Conservation (phyloP, 768 basidiomycete genomes). For the Tulasnella sp. region DNA sequence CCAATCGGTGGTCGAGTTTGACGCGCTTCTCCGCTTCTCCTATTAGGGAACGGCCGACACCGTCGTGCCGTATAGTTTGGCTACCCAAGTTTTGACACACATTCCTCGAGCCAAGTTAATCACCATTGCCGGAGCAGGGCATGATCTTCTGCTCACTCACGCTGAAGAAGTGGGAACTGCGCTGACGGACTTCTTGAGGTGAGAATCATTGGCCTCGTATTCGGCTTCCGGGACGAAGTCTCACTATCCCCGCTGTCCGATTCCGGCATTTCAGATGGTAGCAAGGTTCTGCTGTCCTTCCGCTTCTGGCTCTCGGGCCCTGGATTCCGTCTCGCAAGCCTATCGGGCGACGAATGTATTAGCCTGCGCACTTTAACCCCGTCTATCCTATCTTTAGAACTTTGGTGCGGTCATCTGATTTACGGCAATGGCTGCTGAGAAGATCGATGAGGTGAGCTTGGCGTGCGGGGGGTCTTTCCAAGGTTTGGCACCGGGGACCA, state of each 20-base stretch:
- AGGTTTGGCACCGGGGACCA: neutral
- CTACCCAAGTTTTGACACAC: slow-evolving; percentile 6
- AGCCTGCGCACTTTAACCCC: neutral
- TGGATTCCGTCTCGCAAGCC: neutral
- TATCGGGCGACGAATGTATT: neutral
- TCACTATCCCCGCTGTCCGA: neutral
- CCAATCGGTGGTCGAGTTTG: neutral
- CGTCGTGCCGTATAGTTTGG: slow-evolving; percentile 22
- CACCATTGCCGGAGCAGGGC: slow-evolving; percentile 24
- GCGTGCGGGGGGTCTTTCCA: neutral
- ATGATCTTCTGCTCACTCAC: slow-evolving; percentile 23
- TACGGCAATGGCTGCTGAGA: neutral
- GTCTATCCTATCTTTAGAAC: neutral
- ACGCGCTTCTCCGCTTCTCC: neutral
- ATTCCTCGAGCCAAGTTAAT: slow-evolving; percentile 24
- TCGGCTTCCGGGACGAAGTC: neutral
- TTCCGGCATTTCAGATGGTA: neutral
- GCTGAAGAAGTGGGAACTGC: slow-evolving; percentile 6
- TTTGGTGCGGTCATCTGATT: neutral
- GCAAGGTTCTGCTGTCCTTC: neutral
- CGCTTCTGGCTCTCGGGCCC: neutral
- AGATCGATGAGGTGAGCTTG: slow-evolving; percentile 4
- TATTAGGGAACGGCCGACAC: slow-evolving; percentile 26
- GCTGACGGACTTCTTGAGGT: slow-evolving; percentile 17
- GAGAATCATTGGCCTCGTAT: neutral